Evolutionary conservation across 352 stramenopile species (phyloP).

Genomic region (Phytophthora tubulina): DNA sequence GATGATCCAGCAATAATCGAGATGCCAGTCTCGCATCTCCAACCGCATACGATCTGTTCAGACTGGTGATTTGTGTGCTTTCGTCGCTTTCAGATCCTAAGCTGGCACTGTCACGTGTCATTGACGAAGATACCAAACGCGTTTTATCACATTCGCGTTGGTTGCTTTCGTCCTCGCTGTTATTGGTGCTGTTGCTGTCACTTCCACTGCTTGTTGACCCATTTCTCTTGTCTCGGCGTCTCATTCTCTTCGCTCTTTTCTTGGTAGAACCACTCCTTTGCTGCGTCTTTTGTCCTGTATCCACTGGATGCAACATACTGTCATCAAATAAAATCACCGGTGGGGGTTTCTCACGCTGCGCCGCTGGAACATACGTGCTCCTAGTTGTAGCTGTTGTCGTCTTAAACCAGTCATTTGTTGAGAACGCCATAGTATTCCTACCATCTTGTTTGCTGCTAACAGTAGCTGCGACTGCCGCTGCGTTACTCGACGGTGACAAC

Average conservation of each 20-base stretch:
- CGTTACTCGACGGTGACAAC: conserved; percentile 42
- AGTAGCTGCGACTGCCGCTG: conserved; percentile 19
- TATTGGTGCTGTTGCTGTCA: conserved; percentile 31
- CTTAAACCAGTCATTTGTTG: not conserved
- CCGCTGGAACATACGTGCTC: conserved; percentile 1
- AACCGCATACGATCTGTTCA: conserved; percentile 10
- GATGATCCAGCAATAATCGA: conserved; percentile 63
- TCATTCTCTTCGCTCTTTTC: conserved; percentile 38
- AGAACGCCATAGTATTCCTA: not conserved
- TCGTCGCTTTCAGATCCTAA: conserved; percentile 27
- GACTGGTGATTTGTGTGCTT: conserved; percentile 1
- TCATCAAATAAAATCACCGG: conserved; percentile 48
- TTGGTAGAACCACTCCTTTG: conserved; percentile 8
- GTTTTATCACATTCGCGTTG: not conserved
- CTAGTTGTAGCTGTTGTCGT: not conserved
- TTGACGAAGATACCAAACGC: conserved; percentile 4
- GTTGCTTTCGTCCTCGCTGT: conserved; percentile 36
- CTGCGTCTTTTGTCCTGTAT: not conserved
- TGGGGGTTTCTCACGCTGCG: conserved; percentile 18
- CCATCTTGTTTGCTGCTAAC: conserved; percentile 23
- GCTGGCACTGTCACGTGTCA: conserved; percentile 19
- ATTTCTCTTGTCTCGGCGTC: conserved; percentile 27
- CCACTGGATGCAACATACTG: conserved; percentile 24
- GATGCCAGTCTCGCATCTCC: conserved; percentile 17
- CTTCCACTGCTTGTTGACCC: conserved; percentile 12